Evolutionary conservation across 1,284 basidiomycete species (phyloP).

Genomic region (Fistulinella cinereoalba): DNA sequence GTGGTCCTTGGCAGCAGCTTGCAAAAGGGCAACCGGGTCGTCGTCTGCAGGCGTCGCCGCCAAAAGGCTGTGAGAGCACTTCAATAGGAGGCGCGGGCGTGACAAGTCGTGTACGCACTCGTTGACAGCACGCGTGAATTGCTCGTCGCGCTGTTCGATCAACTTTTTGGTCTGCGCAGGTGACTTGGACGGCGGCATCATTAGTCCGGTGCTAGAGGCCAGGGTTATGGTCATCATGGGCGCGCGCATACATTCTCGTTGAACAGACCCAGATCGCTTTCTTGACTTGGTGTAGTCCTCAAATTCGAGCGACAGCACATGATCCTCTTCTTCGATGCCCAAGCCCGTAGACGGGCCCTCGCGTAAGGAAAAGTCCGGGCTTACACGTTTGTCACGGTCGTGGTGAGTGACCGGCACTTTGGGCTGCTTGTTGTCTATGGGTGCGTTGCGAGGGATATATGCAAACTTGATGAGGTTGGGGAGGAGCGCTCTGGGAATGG

Average conservation of each 20-base stretch:
- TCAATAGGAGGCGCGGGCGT: not conserved
- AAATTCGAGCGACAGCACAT: slow-evolving; percentile 75
- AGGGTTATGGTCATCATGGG: not conserved
- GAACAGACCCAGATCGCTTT: slow-evolving; percentile 33
- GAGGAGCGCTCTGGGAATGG: slow-evolving; percentile 61
- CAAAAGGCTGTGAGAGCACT: slow-evolving; percentile 50
- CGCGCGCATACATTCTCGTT: not conserved
- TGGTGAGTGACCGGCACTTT: no score
- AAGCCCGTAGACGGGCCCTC: no score
- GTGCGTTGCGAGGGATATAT: slow-evolving; percentile 70
- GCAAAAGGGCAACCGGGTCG: slow-evolving; percentile 62
- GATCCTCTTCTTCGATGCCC: slow-evolving; percentile 47
- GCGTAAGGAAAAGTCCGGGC: slow-evolving; percentile 48
- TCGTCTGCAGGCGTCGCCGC: slow-evolving; percentile 50
- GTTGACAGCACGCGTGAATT: slow-evolving; percentile 67
- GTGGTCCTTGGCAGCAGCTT: slow-evolving; percentile 64
- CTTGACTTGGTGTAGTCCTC: slow-evolving; percentile 53
- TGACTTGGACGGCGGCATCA: slow-evolving; percentile 50
- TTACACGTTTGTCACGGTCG: slow-evolving; percentile 22
- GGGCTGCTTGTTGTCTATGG: no score
- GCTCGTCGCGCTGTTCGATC: slow-evolving; percentile 68
- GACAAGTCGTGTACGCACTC: slow-evolving; percentile 47
- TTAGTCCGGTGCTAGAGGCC: slow-evolving; percentile 38
- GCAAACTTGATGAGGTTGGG: slow-evolving; percentile 82
- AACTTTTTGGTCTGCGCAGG: slow-evolving; percentile 65